These are phyloP conservation scores for Trypanosoma rangeli DNA, from an alignment of 208 protist genomes.

Conservation along the genomic window DNA sequence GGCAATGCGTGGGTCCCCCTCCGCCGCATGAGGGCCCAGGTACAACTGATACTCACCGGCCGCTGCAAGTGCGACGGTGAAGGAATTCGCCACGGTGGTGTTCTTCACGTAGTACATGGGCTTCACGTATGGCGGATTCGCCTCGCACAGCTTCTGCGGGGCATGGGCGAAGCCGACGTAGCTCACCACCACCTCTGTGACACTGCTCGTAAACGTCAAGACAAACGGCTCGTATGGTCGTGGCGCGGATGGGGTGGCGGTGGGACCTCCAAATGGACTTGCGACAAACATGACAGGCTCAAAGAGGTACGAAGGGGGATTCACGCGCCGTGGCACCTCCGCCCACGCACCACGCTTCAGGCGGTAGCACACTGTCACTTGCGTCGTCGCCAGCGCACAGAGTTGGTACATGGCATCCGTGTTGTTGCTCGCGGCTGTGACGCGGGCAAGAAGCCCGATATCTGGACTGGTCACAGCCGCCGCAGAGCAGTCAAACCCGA, in stretches of 20 bases:
- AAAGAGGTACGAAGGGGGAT: constrained; percentile 60
- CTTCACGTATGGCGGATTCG: constrained; percentile 45
- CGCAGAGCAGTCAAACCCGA: constrained; percentile 62
- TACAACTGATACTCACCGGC: constrained; percentile 66
- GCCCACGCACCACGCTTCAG: constrained; percentile 56
- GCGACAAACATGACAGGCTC: constrained; percentile 31
- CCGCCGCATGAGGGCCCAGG: constrained; percentile 39
- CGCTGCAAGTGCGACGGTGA: constrained; percentile 46
- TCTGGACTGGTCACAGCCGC: constrained; percentile 31
- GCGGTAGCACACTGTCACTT: constrained; percentile 76
- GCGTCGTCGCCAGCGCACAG: constrained; percentile 43
- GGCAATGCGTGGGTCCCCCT: constrained; percentile 52
- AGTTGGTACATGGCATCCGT: constrained; percentile 54
- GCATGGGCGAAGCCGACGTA: constrained; percentile 59
- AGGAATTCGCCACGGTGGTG: constrained; percentile 34
- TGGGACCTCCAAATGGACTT: constrained; percentile 59
- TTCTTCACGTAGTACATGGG: constrained; percentile 49
- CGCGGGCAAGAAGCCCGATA: constrained; percentile 41
- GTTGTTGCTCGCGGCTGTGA: constrained; percentile 38
- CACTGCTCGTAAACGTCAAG: constrained; percentile 54
- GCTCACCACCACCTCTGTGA: constrained; percentile 30
- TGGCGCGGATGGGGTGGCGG: constrained; percentile 35
- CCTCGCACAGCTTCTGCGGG: constrained; percentile 43
- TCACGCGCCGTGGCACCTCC: constrained; percentile 64
- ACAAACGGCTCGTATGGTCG: constrained; percentile 76